phyloP scores from a whole-genome alignment of 768 basidiomycete species.

The Paxillus rubicundulus region DNA sequence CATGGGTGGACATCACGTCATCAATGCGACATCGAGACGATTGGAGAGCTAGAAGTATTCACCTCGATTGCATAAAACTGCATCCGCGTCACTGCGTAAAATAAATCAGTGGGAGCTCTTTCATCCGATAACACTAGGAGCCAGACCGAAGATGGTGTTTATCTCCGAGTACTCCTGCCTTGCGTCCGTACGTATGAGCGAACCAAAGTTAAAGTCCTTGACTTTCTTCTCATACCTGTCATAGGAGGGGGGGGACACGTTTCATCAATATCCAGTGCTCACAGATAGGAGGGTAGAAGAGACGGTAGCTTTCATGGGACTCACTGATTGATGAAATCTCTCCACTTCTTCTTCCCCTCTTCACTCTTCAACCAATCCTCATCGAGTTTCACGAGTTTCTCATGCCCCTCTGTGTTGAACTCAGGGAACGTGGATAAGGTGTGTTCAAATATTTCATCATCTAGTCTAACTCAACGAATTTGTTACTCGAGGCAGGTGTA shows the following conservation, averaged over 20 bases:
- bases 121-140: neutral
- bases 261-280: constrained; percentile 8
- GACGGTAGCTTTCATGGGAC: neutral
- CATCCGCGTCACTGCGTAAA: constrained; percentile 18
- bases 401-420: constrained; percentile 47
- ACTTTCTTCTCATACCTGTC: constrained; percentile 84
- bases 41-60: constrained; percentile 15
- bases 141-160: constrained; percentile 91
- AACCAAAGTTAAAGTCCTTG: constrained; percentile 96
- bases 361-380: constrained; percentile 92
- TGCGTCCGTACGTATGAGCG: constrained; percentile 81
- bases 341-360: constrained; percentile 87
- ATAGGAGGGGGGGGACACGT: neutral
- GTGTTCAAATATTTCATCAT: constrained; percentile 89
- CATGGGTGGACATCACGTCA: neutral
- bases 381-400: constrained; percentile 57
- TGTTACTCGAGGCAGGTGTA: constrained; percentile 11
- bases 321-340: constrained; percentile 79
- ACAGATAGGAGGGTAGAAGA: neutral
- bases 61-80: constrained; percentile 96
- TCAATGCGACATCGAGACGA: neutral
- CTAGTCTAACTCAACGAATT: constrained; percentile 49
- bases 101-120: constrained; percentile 6
- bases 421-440: constrained; percentile 81
- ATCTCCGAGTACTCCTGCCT: constrained; percentile 81